Percentiles rank a stretch among this genome's conserved stretches.
phyloP scores from a whole-genome alignment of 176 grass and related monocot genomes.

The Triticum dicoccoides region DNA sequence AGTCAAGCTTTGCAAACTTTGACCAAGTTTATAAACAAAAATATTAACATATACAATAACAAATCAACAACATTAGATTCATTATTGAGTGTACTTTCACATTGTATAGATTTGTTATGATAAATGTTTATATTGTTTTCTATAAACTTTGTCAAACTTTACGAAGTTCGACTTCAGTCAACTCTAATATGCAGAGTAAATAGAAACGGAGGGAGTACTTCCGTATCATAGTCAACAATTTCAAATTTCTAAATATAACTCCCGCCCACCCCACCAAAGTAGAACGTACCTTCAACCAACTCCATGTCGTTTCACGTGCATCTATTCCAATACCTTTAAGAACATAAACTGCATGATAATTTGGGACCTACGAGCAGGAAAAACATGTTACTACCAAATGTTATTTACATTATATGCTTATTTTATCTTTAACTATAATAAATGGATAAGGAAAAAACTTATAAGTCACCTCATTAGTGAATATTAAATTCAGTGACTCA shows the following conservation, averaged over 20 bases:
- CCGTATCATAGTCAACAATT: not conserved
- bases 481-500: conserved; percentile 66
- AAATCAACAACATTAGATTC: too few relatives aligned
- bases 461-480: conserved; percentile 50
- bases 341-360: conserved; percentile 54
- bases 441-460: not conserved
- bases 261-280: not conserved
- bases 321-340: conserved; percentile 40
- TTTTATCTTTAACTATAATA: not conserved
- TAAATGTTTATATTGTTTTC: too few relatives aligned
- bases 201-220: not conserved
- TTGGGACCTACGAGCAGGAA: conserved; percentile 47
- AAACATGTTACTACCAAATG: not conserved
- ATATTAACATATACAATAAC: too few relatives aligned
- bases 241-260: not conserved
- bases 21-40: too few relatives aligned
- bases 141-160: too few relatives aligned
- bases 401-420: not conserved
- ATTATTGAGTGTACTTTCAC: too few relatives aligned
- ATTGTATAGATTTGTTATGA: too few relatives aligned
- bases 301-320: conserved; percentile 60
- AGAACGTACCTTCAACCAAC: conserved; percentile 68
- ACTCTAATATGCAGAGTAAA: too few relatives aligned
- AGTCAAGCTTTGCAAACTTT: too few relatives aligned
- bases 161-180: too few relatives aligned